A percentile compares a stretch with the other conserved stretches of the same genome.
These are phyloP conservation scores for Penicillium sp. DNA, from an alignment of 2,329 filamentous ascomycete species.

Conservation along the genomic window DNA sequence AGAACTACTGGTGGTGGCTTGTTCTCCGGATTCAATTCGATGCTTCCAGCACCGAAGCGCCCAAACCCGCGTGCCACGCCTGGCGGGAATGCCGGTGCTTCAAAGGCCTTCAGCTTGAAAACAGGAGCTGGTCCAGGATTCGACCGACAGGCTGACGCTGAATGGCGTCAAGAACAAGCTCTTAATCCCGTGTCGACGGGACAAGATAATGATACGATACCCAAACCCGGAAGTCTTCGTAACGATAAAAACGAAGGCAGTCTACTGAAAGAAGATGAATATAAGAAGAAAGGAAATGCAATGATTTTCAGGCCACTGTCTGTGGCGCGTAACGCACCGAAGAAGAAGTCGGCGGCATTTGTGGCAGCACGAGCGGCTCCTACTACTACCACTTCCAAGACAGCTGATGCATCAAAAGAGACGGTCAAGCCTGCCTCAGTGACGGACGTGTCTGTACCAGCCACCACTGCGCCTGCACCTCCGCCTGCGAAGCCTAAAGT, in stretches of 20 bases:
- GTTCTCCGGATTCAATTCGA: slow-evolving; percentile 79
- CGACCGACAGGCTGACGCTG: slow-evolving; percentile 55
- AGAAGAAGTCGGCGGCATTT: slow-evolving; percentile 52
- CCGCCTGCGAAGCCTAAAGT: slow-evolving; percentile 39
- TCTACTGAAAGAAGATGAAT: slow-evolving; percentile 24
- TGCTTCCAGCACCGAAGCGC: slow-evolving; percentile 79
- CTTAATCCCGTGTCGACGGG: slow-evolving; percentile 26
- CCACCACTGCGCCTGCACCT: slow-evolving; percentile 20
- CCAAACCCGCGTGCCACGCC: slow-evolving; percentile 2
- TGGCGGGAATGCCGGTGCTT: slow-evolving; percentile 23
- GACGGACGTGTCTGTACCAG: slow-evolving; percentile 6
- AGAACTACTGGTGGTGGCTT: slow-evolving; percentile 61
- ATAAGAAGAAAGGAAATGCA: slow-evolving; percentile 66
- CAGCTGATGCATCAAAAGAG: slow-evolving; percentile 12
- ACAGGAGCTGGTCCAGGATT: slow-evolving; percentile 83
- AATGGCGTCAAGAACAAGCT: slow-evolving; percentile 27
- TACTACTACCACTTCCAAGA: slow-evolving; percentile 14
- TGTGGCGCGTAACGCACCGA: slow-evolving; percentile 69
- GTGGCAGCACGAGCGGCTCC: slow-evolving; percentile 17
- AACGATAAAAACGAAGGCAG: slow-evolving; percentile 12
- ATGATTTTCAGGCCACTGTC: slow-evolving; percentile 88
- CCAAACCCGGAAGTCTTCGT: slow-evolving; percentile 23
- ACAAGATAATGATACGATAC: slow-evolving; percentile 28
- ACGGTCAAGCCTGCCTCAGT: slow-evolving; percentile 18
- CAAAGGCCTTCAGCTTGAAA: slow-evolving; percentile 67